These are phyloP conservation scores for Farysia itapuensis DNA, from an alignment of 1,284 basidiomycete genomes.

Conservation along the genomic window DNA sequence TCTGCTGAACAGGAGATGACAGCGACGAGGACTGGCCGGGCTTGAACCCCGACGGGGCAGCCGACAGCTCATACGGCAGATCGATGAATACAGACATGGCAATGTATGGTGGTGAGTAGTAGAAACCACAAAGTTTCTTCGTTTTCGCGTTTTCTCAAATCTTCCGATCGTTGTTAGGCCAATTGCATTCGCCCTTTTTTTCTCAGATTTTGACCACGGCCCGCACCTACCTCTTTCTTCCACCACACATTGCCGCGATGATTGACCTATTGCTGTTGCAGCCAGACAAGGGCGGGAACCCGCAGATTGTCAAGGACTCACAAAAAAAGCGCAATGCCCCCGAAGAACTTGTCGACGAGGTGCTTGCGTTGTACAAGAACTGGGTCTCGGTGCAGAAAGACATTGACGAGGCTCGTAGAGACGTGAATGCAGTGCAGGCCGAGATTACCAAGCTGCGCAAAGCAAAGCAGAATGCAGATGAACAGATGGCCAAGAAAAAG, in stretches of 20 bases:
- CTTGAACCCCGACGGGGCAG: slow-evolving; percentile 52
- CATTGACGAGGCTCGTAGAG: slow-evolving; percentile 74
- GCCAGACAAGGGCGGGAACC: slow-evolving; percentile 74
- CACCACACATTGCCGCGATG: no score
- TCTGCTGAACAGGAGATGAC: slow-evolving; percentile 34
- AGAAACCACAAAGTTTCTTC: no score
- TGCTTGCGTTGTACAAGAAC: slow-evolving; percentile 85
- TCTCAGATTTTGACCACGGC: no score
- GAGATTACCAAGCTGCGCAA: slow-evolving; percentile 92
- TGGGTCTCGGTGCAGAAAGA: slow-evolving; percentile 91
- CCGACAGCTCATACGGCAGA: slow-evolving; percentile 50
- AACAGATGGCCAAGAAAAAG: slow-evolving; percentile 77
- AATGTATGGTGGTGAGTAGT: no score
- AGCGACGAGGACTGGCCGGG: slow-evolving; percentile 42
- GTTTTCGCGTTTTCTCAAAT: no score
- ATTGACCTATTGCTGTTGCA: slow-evolving; percentile 49
- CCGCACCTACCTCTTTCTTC: no score
- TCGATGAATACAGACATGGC: slow-evolving; percentile 51
- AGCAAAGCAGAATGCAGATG: slow-evolving; percentile 85
- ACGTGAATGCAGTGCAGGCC: slow-evolving; percentile 87
- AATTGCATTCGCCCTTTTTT: no score
- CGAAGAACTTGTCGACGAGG: slow-evolving; percentile 88
- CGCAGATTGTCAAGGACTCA: slow-evolving; percentile 87
- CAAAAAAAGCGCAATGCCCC: slow-evolving; percentile 86
- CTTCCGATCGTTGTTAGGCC: no score